phyloP scores from a whole-genome alignment of 2,329 filamentous ascomycete genomes.

The Ophiostoma tasmaniense region DNA sequence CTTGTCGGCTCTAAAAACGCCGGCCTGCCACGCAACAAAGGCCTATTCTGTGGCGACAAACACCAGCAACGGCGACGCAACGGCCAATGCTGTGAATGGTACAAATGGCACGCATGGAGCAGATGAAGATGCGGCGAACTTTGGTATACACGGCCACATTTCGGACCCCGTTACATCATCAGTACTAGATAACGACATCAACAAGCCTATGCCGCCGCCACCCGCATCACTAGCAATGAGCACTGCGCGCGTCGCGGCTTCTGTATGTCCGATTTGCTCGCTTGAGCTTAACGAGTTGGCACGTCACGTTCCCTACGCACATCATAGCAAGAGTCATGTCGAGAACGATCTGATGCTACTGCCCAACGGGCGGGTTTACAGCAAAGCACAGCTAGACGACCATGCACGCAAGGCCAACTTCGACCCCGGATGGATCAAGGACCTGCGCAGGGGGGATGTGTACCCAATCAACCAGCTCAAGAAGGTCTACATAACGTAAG shows the following conservation, averaged over 20 bases:
- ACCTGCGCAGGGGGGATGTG: conserved; percentile 66
- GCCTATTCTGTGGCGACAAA: neutral
- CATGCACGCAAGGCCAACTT: conserved; percentile 75
- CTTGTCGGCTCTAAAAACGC: conserved; percentile 90
- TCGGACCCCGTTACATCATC: neutral
- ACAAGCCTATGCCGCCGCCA: neutral
- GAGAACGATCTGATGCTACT: conserved; percentile 79
- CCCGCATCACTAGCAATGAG: conserved; percentile 16
- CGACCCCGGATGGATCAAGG: conserved; percentile 57
- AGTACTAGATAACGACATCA: neutral
- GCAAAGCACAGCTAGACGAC: conserved; percentile 61
- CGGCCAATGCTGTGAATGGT: neutral
- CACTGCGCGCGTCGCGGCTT: conserved; percentile 13
- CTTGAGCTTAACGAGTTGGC: conserved; percentile 91
- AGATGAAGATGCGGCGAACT: neutral
- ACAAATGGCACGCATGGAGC: neutral
- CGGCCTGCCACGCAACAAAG: conserved; percentile 66
- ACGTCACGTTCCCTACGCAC: conserved; percentile 80
- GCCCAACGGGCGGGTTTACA: conserved; percentile 81
- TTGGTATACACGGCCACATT: neutral
- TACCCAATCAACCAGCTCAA: conserved; percentile 56
- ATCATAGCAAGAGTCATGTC: conserved; percentile 89
- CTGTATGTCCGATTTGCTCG: conserved; percentile 85
- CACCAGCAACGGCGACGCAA: neutral
- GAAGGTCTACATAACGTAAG: conserved; percentile 83